A percentile compares a stretch with the other conserved stretches of the same genome.
phyloP scores from a whole-genome alignment of 768 basidiomycete species.

The Tephrocybe sp. region DNA sequence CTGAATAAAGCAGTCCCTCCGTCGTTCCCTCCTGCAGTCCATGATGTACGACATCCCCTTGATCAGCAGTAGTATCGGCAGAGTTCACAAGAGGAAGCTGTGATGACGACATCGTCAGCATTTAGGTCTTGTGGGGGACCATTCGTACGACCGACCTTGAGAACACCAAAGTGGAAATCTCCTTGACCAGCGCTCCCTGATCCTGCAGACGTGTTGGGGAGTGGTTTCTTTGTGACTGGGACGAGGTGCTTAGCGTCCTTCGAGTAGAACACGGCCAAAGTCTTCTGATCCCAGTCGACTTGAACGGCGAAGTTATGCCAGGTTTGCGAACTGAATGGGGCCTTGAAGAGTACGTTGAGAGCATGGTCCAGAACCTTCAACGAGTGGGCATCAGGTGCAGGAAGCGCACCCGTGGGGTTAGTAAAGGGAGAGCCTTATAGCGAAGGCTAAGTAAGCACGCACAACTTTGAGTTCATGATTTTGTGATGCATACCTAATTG shows the following conservation, averaged over 20 bases:
- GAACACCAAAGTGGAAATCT: constrained; percentile 60
- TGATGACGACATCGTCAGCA: background rate
- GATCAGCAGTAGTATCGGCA: constrained; percentile 41
- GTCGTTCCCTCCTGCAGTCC: constrained; percentile 59
- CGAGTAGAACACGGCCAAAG: constrained; percentile 54
- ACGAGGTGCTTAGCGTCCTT: constrained; percentile 34
- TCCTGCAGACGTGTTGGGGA: constrained; percentile 39
- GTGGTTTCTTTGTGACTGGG: constrained; percentile 37
- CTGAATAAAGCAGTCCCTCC: constrained; percentile 58
- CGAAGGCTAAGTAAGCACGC: background rate
- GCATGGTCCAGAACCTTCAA: constrained; percentile 61
- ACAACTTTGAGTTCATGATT: background rate
- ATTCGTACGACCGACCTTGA: constrained; percentile 57
- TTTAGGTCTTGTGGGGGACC: too few species aligned
- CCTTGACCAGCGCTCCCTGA: constrained; percentile 49
- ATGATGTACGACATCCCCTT: constrained; percentile 55
- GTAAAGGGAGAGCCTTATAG: constrained; percentile 56
- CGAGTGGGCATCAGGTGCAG: constrained; percentile 41
- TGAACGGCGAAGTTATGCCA: constrained; percentile 67
- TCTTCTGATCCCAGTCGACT: constrained; percentile 53
- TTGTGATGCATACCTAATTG: constrained; percentile 51
- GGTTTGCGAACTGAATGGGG: constrained; percentile 37
- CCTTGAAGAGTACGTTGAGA: constrained; percentile 47
- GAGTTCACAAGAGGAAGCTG: constrained; percentile 57
- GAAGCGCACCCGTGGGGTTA: constrained; percentile 43